Evolutionary conservation across 768 basidiomycete species (phyloP).

Genomic region (Mycena vulgaris): DNA sequence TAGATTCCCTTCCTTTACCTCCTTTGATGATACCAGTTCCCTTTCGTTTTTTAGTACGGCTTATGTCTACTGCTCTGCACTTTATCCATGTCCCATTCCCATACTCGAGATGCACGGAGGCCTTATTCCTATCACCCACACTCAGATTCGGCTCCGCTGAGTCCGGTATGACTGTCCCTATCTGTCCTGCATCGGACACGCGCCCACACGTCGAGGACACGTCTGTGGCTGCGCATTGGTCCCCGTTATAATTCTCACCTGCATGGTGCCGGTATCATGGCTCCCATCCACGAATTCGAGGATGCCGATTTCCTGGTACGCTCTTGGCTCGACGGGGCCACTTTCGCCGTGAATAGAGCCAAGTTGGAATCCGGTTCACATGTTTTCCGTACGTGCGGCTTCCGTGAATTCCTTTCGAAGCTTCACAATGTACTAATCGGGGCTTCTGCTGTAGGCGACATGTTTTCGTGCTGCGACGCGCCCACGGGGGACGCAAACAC

Average conservation of each 20-base stretch:
- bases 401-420: slow-evolving; percentile 18
- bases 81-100: slow-evolving; percentile 41
- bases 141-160: background rate
- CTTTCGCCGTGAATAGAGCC: slow-evolving; percentile 65
- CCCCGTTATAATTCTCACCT: slow-evolving; percentile 17
- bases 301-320: slow-evolving; percentile 71
- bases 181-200: slow-evolving; percentile 26
- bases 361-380: slow-evolving; percentile 67
- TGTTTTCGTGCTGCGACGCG: slow-evolving; percentile 74
- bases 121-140: background rate
- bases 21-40: slow-evolving; percentile 87
- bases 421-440: slow-evolving; percentile 15
- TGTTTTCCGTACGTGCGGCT: slow-evolving; percentile 75
- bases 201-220: slow-evolving; percentile 36
- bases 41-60: slow-evolving; percentile 49
- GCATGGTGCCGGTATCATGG: slow-evolving; percentile 13
- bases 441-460: slow-evolving; percentile 64
- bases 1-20: slow-evolving; percentile 83
- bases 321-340: slow-evolving; percentile 65
- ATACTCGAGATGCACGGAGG: slow-evolving; percentile 32
- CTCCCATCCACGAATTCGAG: slow-evolving; percentile 49
- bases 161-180: slow-evolving; percentile 2
- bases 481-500: slow-evolving; percentile 44
- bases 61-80: slow-evolving; percentile 50
- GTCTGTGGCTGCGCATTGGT: slow-evolving; percentile 28